Evolutionary conservation across 2,329 filamentous ascomycete species (phyloP).

Genomic region (Aspergillus awamori): DNA sequence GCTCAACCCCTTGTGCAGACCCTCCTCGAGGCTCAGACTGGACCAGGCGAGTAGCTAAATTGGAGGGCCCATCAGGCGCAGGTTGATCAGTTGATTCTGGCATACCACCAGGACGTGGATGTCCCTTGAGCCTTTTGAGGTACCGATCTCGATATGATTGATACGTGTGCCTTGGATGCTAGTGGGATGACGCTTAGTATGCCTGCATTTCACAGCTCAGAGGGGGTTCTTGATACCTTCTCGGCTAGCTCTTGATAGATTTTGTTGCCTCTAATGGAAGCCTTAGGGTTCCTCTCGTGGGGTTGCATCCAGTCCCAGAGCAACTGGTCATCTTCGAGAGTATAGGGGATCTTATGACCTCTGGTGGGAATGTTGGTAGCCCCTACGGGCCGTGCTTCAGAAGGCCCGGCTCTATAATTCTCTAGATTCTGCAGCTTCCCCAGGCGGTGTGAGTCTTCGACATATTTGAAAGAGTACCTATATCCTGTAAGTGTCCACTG

Average conservation of each 20-base stretch:
- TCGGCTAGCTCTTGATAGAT: slow-evolving; percentile 50
- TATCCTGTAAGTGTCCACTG: slow-evolving; percentile 10
- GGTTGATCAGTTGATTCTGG: slow-evolving; percentile 6
- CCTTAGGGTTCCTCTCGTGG: slow-evolving; percentile 35
- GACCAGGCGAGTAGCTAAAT: slow-evolving; percentile 8
- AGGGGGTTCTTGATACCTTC: slow-evolving; percentile 32
- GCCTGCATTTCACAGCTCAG: neutral
- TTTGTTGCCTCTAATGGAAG: slow-evolving; percentile 42
- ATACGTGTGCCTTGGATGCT: slow-evolving; percentile 51
- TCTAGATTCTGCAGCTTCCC: slow-evolving; percentile 54
- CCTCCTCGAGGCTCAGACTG: neutral
- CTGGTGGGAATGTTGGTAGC: slow-evolving; percentile 42
- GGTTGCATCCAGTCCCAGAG: slow-evolving; percentile 50
- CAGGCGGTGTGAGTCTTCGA: slow-evolving; percentile 57
- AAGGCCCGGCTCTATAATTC: slow-evolving; percentile 51
- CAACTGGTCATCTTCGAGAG: slow-evolving; percentile 48
- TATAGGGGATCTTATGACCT: slow-evolving; percentile 39
- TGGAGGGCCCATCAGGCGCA: slow-evolving; percentile 6
- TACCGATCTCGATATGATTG: slow-evolving; percentile 56
- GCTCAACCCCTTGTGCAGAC: slow-evolving; percentile 5
- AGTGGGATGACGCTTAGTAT: neutral
- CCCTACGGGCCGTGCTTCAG: slow-evolving; percentile 48
- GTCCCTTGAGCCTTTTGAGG: slow-evolving; percentile 43
- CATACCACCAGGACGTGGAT: slow-evolving; percentile 37
- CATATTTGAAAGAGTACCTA: slow-evolving; percentile 60